These are phyloP conservation scores for Verticillium nonalfalfae DNA, from an alignment of 2,329 filamentous ascomycete species.

Conservation along the genomic window DNA sequence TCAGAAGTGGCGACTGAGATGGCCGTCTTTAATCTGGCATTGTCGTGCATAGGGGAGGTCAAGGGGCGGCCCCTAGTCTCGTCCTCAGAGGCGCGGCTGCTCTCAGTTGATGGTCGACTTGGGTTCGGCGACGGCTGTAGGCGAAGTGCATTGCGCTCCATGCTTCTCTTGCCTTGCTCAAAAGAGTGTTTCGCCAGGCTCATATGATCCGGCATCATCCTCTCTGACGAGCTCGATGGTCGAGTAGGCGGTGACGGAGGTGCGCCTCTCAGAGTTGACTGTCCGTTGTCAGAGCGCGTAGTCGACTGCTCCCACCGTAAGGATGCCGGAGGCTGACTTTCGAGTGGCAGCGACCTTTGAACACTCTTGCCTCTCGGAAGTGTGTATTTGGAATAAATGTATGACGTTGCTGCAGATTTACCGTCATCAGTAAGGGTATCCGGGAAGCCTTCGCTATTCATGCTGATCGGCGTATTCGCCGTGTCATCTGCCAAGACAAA, in stretches of 20 bases:
- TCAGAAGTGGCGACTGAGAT: conserved; percentile 45
- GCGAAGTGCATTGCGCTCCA: conserved; percentile 31
- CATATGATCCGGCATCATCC: conserved; percentile 29
- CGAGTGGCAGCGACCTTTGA: conserved; percentile 60
- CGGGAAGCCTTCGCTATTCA: conserved; percentile 63
- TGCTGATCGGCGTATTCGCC: conserved; percentile 63
- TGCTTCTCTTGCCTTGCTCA: conserved; percentile 44
- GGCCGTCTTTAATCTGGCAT: conserved; percentile 34
- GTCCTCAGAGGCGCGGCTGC: conserved; percentile 40
- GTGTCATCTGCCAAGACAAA: conserved; percentile 58
- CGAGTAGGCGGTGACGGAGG: conserved; percentile 57
- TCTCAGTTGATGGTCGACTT: conserved; percentile 38
- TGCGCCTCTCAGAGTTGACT: conserved; percentile 35
- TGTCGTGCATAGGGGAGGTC: conserved; percentile 30
- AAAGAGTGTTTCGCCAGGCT: conserved; percentile 36
- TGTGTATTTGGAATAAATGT: conserved; percentile 79
- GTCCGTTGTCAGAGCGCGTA: conserved; percentile 31
- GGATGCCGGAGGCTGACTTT: conserved; percentile 43
- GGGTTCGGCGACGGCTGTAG: conserved; percentile 37
- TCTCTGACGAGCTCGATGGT: conserved; percentile 49
- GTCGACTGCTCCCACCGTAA: conserved; percentile 58
- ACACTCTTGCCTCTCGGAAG: conserved; percentile 77
- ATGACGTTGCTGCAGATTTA: conserved; percentile 57
- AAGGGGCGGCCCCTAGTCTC: conserved; percentile 37
- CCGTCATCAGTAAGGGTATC: conserved; percentile 40